Evolutionary conservation across 169 alveolate species (phyloP).

Genomic region (Babesia sp.): DNA sequence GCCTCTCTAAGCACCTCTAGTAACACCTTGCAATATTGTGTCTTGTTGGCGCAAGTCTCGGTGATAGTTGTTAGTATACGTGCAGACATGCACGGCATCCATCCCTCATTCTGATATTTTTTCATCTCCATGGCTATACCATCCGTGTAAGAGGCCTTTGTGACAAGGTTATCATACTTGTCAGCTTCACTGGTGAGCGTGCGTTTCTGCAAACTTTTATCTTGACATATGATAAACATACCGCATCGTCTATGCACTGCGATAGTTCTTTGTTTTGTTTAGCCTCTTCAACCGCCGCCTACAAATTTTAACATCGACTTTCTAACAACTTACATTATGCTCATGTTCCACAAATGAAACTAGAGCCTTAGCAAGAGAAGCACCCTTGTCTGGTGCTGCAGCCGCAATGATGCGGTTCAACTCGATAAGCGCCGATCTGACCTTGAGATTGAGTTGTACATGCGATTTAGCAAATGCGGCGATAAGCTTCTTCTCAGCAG

Average conservation of each 20-base stretch:
- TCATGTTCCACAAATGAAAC: slow-evolving; percentile 46
- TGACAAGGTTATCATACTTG: slow-evolving; percentile 7
- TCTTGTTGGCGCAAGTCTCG: slow-evolving; percentile 25
- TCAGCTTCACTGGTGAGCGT: slow-evolving; percentile 31
- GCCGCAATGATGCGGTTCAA: slow-evolving; percentile 16
- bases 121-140: slow-evolving; percentile 51
- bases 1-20: slow-evolving; percentile 32
- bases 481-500: slow-evolving; percentile 58
- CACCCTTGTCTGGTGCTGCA: slow-evolving; percentile 31
- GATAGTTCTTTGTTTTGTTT: slow-evolving; percentile 26
- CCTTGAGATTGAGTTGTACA: slow-evolving; percentile 45
- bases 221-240: not conserved
- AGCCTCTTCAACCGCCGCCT: slow-evolving; percentile 63
- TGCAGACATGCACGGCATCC: slow-evolving; percentile 69
- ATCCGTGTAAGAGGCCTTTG: not conserved
- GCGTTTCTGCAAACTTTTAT: slow-evolving; percentile 7
- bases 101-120: slow-evolving; percentile 42
- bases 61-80: slow-evolving; percentile 41
- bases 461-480: slow-evolving; percentile 56
- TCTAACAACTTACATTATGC: slow-evolving; percentile 9
- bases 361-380: slow-evolving; percentile 32
- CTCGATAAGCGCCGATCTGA: slow-evolving; percentile 29
- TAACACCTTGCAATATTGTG: slow-evolving; percentile 43
- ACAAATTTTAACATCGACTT: not conserved
- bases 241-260: slow-evolving; percentile 63